These are phyloP conservation scores for Thelonectria olida DNA, from an alignment of 2,329 filamentous ascomycete genomes.

Conservation along the genomic window DNA sequence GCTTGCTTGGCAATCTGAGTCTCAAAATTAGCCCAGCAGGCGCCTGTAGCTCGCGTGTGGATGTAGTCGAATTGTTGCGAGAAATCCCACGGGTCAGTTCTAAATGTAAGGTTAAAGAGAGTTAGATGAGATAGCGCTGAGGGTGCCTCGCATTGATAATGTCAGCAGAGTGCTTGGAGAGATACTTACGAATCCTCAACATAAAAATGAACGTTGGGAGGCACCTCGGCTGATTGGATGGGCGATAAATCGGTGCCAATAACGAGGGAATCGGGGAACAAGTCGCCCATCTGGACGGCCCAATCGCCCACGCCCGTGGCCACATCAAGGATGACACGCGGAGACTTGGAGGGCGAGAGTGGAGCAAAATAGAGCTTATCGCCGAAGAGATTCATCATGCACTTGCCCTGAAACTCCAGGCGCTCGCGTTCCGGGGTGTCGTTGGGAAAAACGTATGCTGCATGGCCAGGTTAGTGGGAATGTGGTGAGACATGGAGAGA, in stretches of 20 bases:
- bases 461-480: not conserved
- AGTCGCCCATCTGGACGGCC: conserved; percentile 72
- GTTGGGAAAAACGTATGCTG: conserved; percentile 56
- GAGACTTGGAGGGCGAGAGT: conserved; percentile 42
- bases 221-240: conserved; percentile 70
- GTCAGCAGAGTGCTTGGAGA: too few species aligned
- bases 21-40: conserved; percentile 58
- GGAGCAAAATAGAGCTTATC: conserved; percentile 52
- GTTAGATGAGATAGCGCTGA: conserved; percentile 50
- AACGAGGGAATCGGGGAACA: conserved; percentile 65
- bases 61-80: conserved; percentile 64
- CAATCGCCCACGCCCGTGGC: conserved; percentile 61
- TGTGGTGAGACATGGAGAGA: too few species aligned
- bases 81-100: conserved; percentile 54
- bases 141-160: too few species aligned
- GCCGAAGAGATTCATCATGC: conserved; percentile 47
- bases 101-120: too few species aligned
- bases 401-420: conserved; percentile 47
- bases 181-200: conserved; percentile 66
- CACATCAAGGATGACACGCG: conserved; percentile 50
- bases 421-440: conserved; percentile 52
- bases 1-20: conserved; percentile 59
- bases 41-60: conserved; percentile 58
- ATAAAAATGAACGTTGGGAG: conserved; percentile 77
- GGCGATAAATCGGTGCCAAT: conserved; percentile 73